Base-by-base conservation (phyloP, 2,329 filamentous ascomycete genomes). In the Cladosporium sp. region DNA sequence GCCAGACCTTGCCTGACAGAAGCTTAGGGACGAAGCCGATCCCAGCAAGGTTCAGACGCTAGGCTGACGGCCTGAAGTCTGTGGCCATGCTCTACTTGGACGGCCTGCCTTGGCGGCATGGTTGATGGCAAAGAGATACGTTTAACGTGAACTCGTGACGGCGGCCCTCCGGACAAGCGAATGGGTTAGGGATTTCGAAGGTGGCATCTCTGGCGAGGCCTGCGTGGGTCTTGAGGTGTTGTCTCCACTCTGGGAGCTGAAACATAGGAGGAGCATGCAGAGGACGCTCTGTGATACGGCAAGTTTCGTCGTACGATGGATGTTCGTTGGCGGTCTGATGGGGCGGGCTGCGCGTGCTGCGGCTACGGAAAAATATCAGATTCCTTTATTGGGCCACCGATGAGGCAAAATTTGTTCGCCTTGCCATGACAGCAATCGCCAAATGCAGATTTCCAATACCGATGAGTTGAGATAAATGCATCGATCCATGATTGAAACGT, bases 21-120 rank as follows among this genome's bases (percentile, higher is more conserved):
- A 57, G 55, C 33, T 57, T 57, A 40, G 55, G 55, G 33, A 57
- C 23, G 29, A 57, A 57, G 55, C 55, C 33, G 55, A 57, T 35
- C n/a, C 33, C 14, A 56, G 61, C 50, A 56, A 44, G 35, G 61
- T 63, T 56, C 29, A 21, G 29, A 16, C 60, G 60, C 49, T 62
- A 55, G 33, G 23, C 21, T 23, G 37, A 23, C 23, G 56, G 33
- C 26, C 44, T 26, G 37, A 56, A 63, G 49, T 63, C 50, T 63
- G 49, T 46, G 35, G 21, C 49, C 31, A 33, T 52, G 33, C 26
- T 44, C 61, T 63, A 63, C 61, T 63, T 63, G 61, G 61, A 63
- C 61, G 61, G 61, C 50, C 46, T 63, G 33, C 35, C 61, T 63
- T 63, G 61, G 61, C 59, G 46, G 52, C n/a, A 46, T 46, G 40